Evolutionary conservation across 164 flowering plant genomes (phyloP).

Genomic region (Houttuynia cordata): DNA sequence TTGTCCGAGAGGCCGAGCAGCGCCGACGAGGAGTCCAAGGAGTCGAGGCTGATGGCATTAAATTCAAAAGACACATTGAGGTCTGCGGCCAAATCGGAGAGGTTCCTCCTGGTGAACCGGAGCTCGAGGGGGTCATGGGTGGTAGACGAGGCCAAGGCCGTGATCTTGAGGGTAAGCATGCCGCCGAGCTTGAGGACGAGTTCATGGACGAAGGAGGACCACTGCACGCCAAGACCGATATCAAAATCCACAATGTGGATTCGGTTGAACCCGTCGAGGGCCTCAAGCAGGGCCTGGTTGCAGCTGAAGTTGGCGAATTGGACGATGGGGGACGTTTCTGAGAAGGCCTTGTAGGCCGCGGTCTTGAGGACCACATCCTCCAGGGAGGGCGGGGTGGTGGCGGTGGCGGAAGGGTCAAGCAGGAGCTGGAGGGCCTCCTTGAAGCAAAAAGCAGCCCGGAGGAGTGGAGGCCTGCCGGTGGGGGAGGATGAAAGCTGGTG

Average conservation of each 20-base stretch:
- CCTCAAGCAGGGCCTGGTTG: constrained; percentile 74
- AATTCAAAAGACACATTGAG: constrained; percentile 41
- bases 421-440: constrained; percentile 67
- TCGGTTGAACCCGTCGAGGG: constrained; percentile 28
- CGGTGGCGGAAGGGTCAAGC: constrained; percentile 20
- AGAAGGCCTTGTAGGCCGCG: constrained; percentile 59
- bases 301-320: constrained; percentile 68
- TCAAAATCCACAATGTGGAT: constrained; percentile 72
- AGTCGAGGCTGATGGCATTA: constrained; percentile 39
- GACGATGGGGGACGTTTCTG: constrained; percentile 58
- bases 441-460: constrained; percentile 73
- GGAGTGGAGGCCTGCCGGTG: constrained; percentile 48
- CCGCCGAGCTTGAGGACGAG: constrained; percentile 37
- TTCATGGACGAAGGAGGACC: constrained; percentile 90
- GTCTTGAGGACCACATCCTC: constrained; percentile 45
- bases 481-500: constrained; percentile 75
- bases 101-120: constrained; percentile 38
- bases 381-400: constrained; percentile 22
- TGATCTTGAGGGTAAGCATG: constrained; percentile 41
- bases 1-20: constrained; percentile 19
- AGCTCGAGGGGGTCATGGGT: constrained; percentile 52
- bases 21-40: constrained; percentile 17
- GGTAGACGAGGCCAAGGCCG: constrained; percentile 49
- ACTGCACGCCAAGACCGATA: constrained; percentile 69
- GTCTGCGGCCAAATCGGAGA: constrained; percentile 55